Percentiles rank a stretch among this genome's conserved stretches.
phyloP scores from a whole-genome alignment of 2,329 filamentous ascomycete species.

The Mycocentrospora acerina region DNA sequence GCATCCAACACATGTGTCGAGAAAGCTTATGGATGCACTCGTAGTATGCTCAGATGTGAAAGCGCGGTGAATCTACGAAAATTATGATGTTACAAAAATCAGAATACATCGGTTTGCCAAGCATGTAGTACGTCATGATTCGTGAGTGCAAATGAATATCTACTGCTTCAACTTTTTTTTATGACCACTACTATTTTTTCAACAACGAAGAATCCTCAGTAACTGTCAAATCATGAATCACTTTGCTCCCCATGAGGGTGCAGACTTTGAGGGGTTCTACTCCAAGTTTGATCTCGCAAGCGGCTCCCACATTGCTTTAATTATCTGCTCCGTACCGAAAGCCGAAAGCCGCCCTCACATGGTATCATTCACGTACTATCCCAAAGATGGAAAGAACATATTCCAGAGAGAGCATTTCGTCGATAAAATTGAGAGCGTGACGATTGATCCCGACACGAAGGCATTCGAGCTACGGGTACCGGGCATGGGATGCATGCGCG shows the following conservation, averaged over 20 bases:
- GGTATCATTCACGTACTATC: conserved; percentile 54
- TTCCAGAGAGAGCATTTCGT: conserved; percentile 49
- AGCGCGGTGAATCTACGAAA: not conserved
- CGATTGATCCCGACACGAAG: conserved; percentile 23
- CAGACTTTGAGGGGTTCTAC: conserved; percentile 54
- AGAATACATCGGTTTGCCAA: conserved; percentile 8
- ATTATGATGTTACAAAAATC: not conserved
- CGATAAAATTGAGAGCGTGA: conserved; percentile 41
- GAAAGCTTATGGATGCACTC: too few species aligned
- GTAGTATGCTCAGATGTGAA: not conserved
- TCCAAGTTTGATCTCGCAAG: conserved; percentile 52
- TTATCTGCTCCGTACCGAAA: conserved; percentile 50
- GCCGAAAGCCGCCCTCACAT: conserved; percentile 45
- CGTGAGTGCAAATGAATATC: conserved; percentile 2
- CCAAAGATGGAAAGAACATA: conserved; percentile 31
- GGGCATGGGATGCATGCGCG: conserved; percentile 44
- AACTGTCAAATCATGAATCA: conserved; percentile 41
- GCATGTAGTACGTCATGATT: conserved; percentile 22
- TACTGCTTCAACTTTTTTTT: not conserved
- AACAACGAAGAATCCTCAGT: not conserved
- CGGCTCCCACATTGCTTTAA: conserved; percentile 49
- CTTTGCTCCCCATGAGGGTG: conserved; percentile 44
- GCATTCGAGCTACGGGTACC: conserved; percentile 46
- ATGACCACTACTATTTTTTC: not conserved
- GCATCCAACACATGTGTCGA: too few species aligned